These are phyloP conservation scores for Diaporthe caulivora DNA, from an alignment of 2,329 filamentous ascomycete genomes.

Conservation along the genomic window DNA sequence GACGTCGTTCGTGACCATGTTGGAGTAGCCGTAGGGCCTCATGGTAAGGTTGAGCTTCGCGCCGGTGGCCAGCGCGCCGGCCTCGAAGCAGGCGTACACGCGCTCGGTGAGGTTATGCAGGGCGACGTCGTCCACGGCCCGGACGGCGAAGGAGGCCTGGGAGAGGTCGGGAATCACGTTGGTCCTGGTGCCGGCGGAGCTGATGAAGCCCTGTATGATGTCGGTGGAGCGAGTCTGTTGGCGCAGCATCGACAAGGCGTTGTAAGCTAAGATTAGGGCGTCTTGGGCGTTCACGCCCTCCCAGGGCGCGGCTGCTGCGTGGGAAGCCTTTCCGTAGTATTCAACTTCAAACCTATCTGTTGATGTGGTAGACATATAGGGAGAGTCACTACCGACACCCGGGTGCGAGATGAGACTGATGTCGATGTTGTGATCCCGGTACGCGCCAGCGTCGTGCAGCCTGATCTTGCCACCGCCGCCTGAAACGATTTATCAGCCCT, in stretches of 20 bases:
- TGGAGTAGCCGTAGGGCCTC: slow-evolving; percentile 47
- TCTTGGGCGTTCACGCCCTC: slow-evolving; percentile 31
- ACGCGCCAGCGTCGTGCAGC: slow-evolving; percentile 50
- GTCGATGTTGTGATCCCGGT: slow-evolving; percentile 51
- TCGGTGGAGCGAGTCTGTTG: slow-evolving; percentile 26
- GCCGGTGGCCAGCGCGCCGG: slow-evolving; percentile 49
- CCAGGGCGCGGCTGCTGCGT: slow-evolving; percentile 28
- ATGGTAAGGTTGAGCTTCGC: slow-evolving; percentile 53
- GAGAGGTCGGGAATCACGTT: slow-evolving; percentile 57
- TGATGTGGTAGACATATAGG: slow-evolving; percentile 48
- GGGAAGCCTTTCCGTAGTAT: slow-evolving; percentile 29
- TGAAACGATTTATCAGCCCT: background rate
- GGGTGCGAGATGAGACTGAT: slow-evolving; percentile 54
- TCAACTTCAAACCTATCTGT: slow-evolving; percentile 46
- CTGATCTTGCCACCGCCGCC: slow-evolving; percentile 56
- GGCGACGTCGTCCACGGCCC: slow-evolving; percentile 56
- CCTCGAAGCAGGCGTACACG: slow-evolving; percentile 47
- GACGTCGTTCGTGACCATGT: slow-evolving; percentile 48
- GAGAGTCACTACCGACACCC: slow-evolving; percentile 44
- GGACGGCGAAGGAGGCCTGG: slow-evolving; percentile 69
- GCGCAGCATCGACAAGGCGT: slow-evolving; percentile 27
- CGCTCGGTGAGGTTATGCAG: slow-evolving; percentile 44
- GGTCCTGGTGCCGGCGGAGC: background rate
- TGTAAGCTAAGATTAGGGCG: slow-evolving; percentile 31
- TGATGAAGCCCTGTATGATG: slow-evolving; percentile 34